phyloP scores from a whole-genome alignment of 2,329 filamentous ascomycete species.

The Trichophyton mentagrophytes region DNA sequence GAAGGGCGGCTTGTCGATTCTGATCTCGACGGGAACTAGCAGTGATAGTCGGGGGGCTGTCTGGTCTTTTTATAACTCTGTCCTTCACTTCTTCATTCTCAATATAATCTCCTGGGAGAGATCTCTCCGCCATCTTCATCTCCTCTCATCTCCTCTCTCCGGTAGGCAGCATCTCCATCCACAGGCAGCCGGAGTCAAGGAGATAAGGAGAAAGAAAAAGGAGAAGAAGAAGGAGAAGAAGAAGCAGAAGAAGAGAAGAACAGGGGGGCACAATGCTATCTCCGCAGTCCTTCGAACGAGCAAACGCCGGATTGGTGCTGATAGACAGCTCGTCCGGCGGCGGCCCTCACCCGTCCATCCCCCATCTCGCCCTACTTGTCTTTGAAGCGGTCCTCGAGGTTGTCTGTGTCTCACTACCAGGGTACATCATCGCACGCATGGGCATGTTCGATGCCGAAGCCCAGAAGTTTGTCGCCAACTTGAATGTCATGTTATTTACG shows the following conservation, averaged over 20 bases:
- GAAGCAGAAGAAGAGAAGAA: neutral
- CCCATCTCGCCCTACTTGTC: constrained; percentile 62
- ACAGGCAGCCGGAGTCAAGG: neutral
- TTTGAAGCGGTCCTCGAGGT: constrained; percentile 93
- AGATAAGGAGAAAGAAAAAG: neutral
- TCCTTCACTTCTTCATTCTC: too few relatives aligned
- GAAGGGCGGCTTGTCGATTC: neutral
- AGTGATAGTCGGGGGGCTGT: neutral
- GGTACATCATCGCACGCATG: constrained; percentile 78
- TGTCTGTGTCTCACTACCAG: constrained; percentile 84
- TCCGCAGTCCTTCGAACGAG: constrained; percentile 7
- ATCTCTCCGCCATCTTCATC: too few relatives aligned
- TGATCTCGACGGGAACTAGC: neutral
- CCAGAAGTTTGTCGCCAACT: constrained; percentile 91
- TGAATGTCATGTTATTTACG: constrained; percentile 93
- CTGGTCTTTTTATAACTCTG: too few relatives aligned
- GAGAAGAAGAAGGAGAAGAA: neutral
- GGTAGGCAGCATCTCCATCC: too few relatives aligned
- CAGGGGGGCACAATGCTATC: neutral
- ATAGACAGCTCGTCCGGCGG: neutral
- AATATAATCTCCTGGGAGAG: too few relatives aligned
- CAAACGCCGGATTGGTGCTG: neutral
- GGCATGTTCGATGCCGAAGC: constrained; percentile 92
- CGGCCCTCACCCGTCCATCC: constrained; percentile 37
- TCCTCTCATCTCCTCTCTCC: too few relatives aligned